Base-by-base conservation (phyloP, 2,329 filamentous ascomycete species). In the Nemania diffusa region DNA sequence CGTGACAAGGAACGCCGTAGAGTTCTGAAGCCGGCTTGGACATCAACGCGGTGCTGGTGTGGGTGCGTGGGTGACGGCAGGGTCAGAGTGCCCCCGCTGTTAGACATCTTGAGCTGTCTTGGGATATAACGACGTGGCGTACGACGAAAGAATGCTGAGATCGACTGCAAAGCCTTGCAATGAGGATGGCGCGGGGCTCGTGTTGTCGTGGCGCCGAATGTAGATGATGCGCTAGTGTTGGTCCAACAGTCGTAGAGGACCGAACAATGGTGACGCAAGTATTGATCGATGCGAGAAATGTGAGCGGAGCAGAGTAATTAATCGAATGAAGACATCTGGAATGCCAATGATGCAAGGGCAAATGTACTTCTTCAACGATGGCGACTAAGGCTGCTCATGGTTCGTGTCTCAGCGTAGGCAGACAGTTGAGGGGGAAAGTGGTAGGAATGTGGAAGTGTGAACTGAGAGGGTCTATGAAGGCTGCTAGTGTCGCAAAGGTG, bases 1-100 rank as follows among this genome's bases (percentile, higher is more conserved):
- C 94, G 88, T 64, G 94, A 97, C 70, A 97, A 85, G 27, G 95
- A 97, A 73, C 93, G 92, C 71, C 94, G 88, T 65, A 97, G 84
- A 75, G 93, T 92, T 76, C 93, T 88, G 70, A 97, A 92, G 66
- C 92, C 91, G 57, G 92, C 91, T 61, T 78, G 77, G 71, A 93
- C 89, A 82, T 97, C 92, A 74, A 95, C 91, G 80, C 92, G 91
- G 78, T 93, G 92, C 68, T 92, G 91, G 78, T 93, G 92, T 69
- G 89, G 88, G 75, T 92, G 90, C 55, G 92, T 95, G 65, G 95
- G 94, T 69, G 94, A 97, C 71, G 93, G 90, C 74, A 97, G 85
- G 76, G 96, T 93, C 74, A 97, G 85, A 66, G 92, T 95, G 51
- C 74, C 74, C 76, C 92, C 92, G 63, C 71, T 70, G 55, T 75